Evolutionary conservation across 1,284 basidiomycete genomes (phyloP).

Genomic region (Ustilago crameri): DNA sequence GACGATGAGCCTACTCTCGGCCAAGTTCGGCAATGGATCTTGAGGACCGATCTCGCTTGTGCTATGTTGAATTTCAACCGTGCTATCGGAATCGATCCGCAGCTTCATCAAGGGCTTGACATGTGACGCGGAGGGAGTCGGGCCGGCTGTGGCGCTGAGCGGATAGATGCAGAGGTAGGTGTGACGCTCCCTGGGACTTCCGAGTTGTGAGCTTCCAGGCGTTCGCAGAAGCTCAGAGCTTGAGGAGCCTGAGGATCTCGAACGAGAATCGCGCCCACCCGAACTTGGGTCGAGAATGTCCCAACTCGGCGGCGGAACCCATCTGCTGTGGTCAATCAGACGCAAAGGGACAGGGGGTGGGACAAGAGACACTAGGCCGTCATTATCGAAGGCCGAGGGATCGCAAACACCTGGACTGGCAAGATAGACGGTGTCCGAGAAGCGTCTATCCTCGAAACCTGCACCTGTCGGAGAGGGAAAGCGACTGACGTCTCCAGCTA

Average conservation of each 20-base stretch:
- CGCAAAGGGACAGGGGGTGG: constrained; percentile 9
- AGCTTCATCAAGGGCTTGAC: constrained; percentile 6
- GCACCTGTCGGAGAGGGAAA: background rate
- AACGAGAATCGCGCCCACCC: background rate
- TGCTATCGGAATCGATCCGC: constrained; percentile 16
- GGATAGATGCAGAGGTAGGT: constrained; percentile 16
- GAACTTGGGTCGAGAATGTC: background rate
- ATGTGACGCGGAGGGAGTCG: background rate
- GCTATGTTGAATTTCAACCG: constrained; percentile 14
- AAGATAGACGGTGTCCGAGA: constrained; percentile 4
- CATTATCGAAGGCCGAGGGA: constrained; percentile 27
- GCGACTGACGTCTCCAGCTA: background rate
- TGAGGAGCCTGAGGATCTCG: constrained; percentile 14
- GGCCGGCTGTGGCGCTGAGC: background rate
- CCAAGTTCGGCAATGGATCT: background rate
- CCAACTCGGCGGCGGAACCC: constrained; percentile 24
- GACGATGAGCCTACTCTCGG: constrained; percentile 19
- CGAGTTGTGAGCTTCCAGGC: constrained; percentile 4
- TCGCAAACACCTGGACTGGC: constrained; percentile 27
- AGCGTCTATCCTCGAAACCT: background rate
- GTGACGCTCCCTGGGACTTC: constrained; percentile 1
- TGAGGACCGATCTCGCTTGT: background rate
- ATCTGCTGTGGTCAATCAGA: constrained; percentile 14
- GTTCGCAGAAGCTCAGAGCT: constrained; percentile 20
- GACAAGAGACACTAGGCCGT: constrained; percentile 1